phyloP scores from a whole-genome alignment of 352 stramenopile species.

The Phytophthora pluvialis region DNA sequence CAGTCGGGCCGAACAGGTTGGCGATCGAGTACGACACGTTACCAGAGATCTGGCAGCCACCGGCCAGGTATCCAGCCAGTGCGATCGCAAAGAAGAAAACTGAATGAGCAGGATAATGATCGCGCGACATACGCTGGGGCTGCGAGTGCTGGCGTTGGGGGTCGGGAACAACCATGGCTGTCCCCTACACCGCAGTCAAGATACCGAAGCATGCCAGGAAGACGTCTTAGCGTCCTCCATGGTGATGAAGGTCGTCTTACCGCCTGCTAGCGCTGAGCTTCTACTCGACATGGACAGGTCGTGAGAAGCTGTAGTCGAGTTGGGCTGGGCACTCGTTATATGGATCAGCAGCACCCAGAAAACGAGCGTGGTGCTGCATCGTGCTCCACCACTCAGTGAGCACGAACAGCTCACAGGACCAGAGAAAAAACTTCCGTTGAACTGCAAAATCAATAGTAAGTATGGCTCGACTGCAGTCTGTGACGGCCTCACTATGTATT shows the following conservation, averaged over 20 bases:
- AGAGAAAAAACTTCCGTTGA: neutral
- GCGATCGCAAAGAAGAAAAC: conserved; percentile 31
- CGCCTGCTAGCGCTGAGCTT: too few relatives aligned
- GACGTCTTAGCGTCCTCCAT: conserved; percentile 16
- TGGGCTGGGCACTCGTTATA: too few relatives aligned
- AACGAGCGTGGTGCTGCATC: too few relatives aligned
- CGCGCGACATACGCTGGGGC: conserved; percentile 22
- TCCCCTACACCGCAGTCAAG: conserved; percentile 15
- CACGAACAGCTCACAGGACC: neutral
- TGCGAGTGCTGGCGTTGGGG: conserved; percentile 22
- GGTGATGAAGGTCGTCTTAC: conserved; percentile 12
- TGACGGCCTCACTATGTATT: too few relatives aligned
- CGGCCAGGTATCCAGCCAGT: conserved; percentile 13
- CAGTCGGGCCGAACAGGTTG: conserved; percentile 18
- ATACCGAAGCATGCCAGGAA: conserved; percentile 26
- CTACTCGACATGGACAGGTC: too few relatives aligned
- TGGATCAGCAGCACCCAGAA: too few relatives aligned
- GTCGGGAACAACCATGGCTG: conserved; percentile 19
- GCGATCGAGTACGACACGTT: conserved; percentile 26
- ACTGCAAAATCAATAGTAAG: neutral
- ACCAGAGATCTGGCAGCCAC: conserved; percentile 26
- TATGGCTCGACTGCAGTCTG: too few relatives aligned
- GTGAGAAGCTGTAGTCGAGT: too few relatives aligned
- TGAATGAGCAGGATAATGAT: conserved; percentile 18
- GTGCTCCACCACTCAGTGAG: neutral